Percentiles rank a stretch among this genome's conserved stretches.
phyloP scores from a whole-genome alignment of 441 rosid genomes.

The Daphne laureola region DNA sequence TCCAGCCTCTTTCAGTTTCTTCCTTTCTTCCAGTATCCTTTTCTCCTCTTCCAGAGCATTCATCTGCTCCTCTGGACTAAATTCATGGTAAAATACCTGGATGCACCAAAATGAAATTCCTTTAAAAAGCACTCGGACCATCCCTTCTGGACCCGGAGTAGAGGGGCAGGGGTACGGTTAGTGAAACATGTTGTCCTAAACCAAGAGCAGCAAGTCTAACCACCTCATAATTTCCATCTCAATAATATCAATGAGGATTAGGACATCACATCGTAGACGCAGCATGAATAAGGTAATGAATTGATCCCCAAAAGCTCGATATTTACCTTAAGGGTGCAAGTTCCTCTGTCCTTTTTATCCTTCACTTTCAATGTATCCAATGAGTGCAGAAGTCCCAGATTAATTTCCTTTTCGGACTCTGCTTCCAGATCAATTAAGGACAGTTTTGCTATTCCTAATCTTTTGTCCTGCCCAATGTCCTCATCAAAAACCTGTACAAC shows the following conservation, averaged over 20 bases:
- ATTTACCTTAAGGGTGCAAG: conserved; percentile 59
- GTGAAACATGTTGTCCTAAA: background rate
- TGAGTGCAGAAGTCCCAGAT: conserved; percentile 61
- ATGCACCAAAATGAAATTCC: background rate
- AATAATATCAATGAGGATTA: background rate
- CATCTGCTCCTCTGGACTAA: conserved; percentile 74
- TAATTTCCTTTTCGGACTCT: conserved; percentile 40
- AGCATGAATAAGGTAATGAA: background rate
- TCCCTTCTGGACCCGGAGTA: too few relatives aligned
- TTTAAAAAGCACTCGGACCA: too few relatives aligned
- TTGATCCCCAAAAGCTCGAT: background rate
- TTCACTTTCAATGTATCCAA: conserved; percentile 84
- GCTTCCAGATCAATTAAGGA: conserved; percentile 58
- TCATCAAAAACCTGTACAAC: conserved; percentile 68
- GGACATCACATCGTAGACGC: background rate
- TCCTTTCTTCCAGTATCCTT: conserved; percentile 66
- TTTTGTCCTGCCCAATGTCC: conserved; percentile 88
- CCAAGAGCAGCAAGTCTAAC: background rate
- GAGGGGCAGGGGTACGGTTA: too few relatives aligned
- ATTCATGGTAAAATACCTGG: conserved; percentile 71
- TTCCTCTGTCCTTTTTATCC: conserved; percentile 94
- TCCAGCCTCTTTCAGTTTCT: conserved; percentile 88
- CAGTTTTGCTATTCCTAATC: conserved; percentile 69
- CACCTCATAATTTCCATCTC: background rate
- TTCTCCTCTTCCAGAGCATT: conserved; percentile 85